Base-by-base conservation (phyloP, 2,329 filamentous ascomycete species). In the Phaeomoniella chlamydospora region DNA sequence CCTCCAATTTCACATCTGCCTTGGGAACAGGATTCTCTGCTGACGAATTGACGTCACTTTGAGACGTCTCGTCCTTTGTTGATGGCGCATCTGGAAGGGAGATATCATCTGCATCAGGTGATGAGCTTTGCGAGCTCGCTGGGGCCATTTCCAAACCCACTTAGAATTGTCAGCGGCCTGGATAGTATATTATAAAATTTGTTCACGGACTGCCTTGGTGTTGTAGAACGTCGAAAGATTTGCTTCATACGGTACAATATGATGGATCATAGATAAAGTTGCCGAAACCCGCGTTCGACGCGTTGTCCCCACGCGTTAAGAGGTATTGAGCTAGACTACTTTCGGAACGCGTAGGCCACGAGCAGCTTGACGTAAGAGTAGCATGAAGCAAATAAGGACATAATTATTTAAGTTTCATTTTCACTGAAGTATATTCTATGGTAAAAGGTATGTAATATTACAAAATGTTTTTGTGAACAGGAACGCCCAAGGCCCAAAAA, bases 1-100 rank as follows among this genome's bases (percentile, higher is more conserved):
- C 69, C 42, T 77, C 72, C 13, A 79, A 48, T 18, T 63, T 65
- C 29, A 63, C 53, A 16, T 54, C 49, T 13, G 10, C 13, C 16
- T 37, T 38, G 18, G 11, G 31, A 4, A 43, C 39, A n/a, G 46
- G 38, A 14, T 40, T 38, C 29, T 43, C 43, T 18, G 45, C 40
- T 13, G 37, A 38, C 13, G 38, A 33, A 12, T 39, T 5, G 11
- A 18, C 14, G 36, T 26, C 22, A n/a, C 22, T 26, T n/a, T 26
- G 22, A 9, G 22, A 26, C 22, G 22, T 26, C 22, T 26, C 22
- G n/a, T 26, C 22, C n/a, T 26, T n/a, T 30, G 26, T 18, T n/a
- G n/a, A n/a, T 15, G 45, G 45, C 36, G 45, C 45, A 41, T 47
- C 45, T 11, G 43, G 43, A 13, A 49, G 39, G 12, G 29, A n/a